Conservation (phyloP, 2,329 filamentous ascomycete species). For the Talaromyces piceae region DNA sequence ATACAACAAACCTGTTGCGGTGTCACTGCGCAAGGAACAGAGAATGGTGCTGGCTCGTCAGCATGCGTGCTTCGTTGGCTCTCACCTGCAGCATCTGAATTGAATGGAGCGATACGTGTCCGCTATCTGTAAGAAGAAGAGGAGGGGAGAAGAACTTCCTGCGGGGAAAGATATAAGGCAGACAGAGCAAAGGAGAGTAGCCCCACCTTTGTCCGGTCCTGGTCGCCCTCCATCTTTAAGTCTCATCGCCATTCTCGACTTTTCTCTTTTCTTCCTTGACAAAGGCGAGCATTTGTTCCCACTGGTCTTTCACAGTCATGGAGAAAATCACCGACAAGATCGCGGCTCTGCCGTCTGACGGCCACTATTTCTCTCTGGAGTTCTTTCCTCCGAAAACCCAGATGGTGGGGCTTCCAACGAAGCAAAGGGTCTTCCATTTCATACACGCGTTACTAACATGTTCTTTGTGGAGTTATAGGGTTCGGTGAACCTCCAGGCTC, state of each 20-base stretch:
- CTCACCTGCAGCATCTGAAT: not conserved
- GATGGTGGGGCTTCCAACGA: conserved; percentile 50
- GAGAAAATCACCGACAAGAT: conserved; percentile 95
- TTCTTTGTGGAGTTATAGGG: conserved; percentile 47
- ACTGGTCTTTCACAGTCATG: conserved; percentile 40
- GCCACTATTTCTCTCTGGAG: conserved; percentile 89
- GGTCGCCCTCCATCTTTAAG: no score
- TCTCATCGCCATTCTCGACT: no score
- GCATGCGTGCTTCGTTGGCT: not conserved
- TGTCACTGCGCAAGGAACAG: not conserved
- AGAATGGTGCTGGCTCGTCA: not conserved
- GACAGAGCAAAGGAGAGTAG: not conserved
- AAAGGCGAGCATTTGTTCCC: not conserved
- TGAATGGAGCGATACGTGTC: no score
- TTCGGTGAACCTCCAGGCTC: conserved; percentile 85
- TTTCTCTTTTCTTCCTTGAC: not conserved
- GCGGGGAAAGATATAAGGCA: no score
- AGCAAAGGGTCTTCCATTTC: conserved; percentile 3
- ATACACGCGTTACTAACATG: not conserved
- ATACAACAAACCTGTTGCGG: not conserved
- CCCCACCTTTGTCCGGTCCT: not conserved
- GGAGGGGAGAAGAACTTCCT: no score
- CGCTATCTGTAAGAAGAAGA: no score
- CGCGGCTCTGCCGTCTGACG: conserved; percentile 72
- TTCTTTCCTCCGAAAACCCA: conserved; percentile 98